A percentile compares a stretch with the other conserved stretches of the same genome.
Conservation (phyloP, 768 basidiomycete genomes). For the Zangia roseola region DNA sequence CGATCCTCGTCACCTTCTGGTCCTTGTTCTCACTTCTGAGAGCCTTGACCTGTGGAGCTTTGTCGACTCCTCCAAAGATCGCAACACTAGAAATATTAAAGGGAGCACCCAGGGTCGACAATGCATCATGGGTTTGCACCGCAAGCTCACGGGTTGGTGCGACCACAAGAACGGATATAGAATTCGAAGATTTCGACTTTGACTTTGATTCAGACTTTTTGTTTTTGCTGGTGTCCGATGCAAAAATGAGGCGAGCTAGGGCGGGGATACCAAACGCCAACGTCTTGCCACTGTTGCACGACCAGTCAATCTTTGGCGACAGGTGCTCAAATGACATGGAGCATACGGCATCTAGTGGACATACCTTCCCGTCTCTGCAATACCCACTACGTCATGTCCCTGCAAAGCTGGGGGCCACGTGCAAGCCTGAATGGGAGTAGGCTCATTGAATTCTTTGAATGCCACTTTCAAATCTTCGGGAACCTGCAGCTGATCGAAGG, state of each 20-base stretch:
- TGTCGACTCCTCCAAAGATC: constrained; percentile 93
- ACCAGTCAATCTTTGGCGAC: neutral
- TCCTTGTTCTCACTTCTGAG: constrained; percentile 54
- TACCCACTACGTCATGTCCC: constrained; percentile 88
- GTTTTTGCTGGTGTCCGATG: constrained; percentile 18
- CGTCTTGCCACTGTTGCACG: constrained; percentile 78
- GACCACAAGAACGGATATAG: constrained; percentile 71
- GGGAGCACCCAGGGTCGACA: constrained; percentile 68
- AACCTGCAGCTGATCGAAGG: constrained; percentile 73
- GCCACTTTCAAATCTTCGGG: constrained; percentile 58
- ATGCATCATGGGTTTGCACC: constrained; percentile 87
- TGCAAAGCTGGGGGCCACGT: constrained; percentile 88
- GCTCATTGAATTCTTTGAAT: constrained; percentile 74
- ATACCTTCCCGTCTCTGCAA: constrained; percentile 93
- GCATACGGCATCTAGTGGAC: constrained; percentile 10
- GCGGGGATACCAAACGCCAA: constrained; percentile 95
- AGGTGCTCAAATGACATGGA: neutral
- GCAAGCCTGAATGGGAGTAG: constrained; percentile 94
- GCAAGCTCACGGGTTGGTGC: constrained; percentile 97
- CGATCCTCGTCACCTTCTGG: constrained; percentile 62
- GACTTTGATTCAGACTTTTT: constrained; percentile 31
- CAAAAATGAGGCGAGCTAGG: constrained; percentile 59
- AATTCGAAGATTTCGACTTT: constrained; percentile 21
- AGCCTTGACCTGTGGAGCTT: constrained; percentile 74
- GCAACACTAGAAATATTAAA: constrained; percentile 82